Evolutionary conservation across 1,139 yeast species (phyloP), one percentile per base, ranked within the genome.

Genomic region (Geotrichum cucujoidarum): DNA sequence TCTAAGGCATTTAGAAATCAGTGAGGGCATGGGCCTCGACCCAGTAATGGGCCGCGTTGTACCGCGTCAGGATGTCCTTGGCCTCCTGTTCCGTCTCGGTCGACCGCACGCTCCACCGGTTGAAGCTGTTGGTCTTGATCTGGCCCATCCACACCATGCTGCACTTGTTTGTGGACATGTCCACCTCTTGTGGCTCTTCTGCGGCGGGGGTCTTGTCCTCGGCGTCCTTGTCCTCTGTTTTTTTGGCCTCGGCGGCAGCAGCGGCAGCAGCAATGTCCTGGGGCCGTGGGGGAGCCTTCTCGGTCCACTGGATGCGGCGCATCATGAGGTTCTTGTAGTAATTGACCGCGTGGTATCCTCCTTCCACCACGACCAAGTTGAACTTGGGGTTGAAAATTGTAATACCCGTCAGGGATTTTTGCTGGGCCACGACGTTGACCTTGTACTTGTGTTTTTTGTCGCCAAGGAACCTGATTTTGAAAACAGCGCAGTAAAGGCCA

Each of bases 341-440:
- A 31, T 74, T 73, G 34, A 86, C 68, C 29, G 79, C 69, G 57
- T 82, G 78, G 36, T 70, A 72, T 0, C 83, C 81, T 0, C 96
- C 96, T 63, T 84, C 90, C 3, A 80, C 85, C 3, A 87, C 71
- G 0, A 90, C 74, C 44, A 89, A 61, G 43, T 76, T 78, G 56
- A 79, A 75, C 1, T 73, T 73, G 0, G 69, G 66, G 34, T 67
- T 61, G 21, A 76, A 54, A 7, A 73, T 60, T 5, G 78, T 65
- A 29, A 82, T 70, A 0, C 97, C 97, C 7, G 69, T 70, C 30
- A 90, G 66, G 7, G 74, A 77, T 52, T 80, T 63, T 59, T 89
- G 94, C 55, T 79, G 78, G 2, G 95, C 95, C 65, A 87, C 89
- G 51, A 76, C 77, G 57, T 85, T 89, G 18, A 89, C 73, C 60